Evolutionary conservation across 306 rosid species (phyloP), one percentile per base, ranked within the genome.

Genomic region (Cucurbita argyrosperma): DNA sequence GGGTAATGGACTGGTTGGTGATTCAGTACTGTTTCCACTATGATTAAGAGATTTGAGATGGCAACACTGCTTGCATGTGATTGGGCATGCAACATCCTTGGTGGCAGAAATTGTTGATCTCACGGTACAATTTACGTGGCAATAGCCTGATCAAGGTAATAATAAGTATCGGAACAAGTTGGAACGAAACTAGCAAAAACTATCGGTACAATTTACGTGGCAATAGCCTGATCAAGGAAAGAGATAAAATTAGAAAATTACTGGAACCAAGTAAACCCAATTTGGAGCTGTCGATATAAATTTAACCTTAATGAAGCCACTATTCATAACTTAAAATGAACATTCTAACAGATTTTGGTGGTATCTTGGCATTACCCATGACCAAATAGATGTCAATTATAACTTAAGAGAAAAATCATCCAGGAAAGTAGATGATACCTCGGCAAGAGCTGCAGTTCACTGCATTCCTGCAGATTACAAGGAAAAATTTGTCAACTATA

Each of bases 1-100:
- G 75, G 83, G 81, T 76, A 89, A 84, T 70, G 99, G 95, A 76
- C 88, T 89, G 72, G 85, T 88, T 43, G 99, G 91, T 73, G 95
- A 95, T 76, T 91, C 96, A 74, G 88, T 78, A 52, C 63, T 83
- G 76, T 78, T 87, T 77, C 71, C 87, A 39, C 78, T 88, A 60
- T 79, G 86, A 69, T 80, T 65, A 76, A 81, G 82, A 68, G 80
- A 76, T 77, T 79, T 87, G 62, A 80, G 80, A 74, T 83, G 83
- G 85, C 80, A 83, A 75, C 99, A 95, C 71, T 61, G 84, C 79
- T 83, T 91, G 96, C 99, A 95, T 52, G 77, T 85, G 66, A 77
- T 80, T 76, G 80, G 56, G 80, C 76, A 76, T 72, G 80, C 88
- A 74, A 79, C 79, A 76, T 74, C 84, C 82, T 77, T 82, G 18